Evolutionary conservation across 768 basidiomycete species (phyloP).

Genomic region (Termitomyces sp.): DNA sequence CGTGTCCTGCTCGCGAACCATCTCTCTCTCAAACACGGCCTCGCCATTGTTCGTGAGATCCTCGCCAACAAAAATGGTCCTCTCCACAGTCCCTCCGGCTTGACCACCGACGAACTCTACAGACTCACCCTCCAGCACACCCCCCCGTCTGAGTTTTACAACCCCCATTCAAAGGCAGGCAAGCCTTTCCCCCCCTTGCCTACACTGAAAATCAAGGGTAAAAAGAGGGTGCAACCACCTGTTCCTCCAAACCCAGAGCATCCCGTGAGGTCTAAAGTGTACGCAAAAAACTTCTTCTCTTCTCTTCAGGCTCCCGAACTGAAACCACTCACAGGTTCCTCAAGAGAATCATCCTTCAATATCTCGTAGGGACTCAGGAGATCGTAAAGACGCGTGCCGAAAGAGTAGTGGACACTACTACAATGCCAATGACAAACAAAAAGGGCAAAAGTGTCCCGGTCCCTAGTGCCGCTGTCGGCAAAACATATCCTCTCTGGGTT

Average conservation of each 20-base stretch:
- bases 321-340: conserved; percentile 38
- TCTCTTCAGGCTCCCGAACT: not conserved
- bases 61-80: conserved; percentile 21
- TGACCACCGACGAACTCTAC: conserved; percentile 34
- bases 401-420: conserved; percentile 18
- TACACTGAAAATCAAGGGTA: not conserved
- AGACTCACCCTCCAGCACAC: conserved; percentile 26
- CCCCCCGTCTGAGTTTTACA: conserved; percentile 24
- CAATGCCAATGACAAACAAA: conserved; percentile 11
- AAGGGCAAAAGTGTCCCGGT: conserved; percentile 16
- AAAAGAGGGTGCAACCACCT: conserved; percentile 6
- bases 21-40: conserved; percentile 14
- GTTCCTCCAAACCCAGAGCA: conserved; percentile 37
- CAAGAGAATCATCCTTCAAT: conserved; percentile 45
- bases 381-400: conserved; percentile 37
- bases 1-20: conserved; percentile 9
- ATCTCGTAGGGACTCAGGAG: conserved; percentile 34
- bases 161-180: conserved; percentile 7
- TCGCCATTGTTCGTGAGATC: conserved; percentile 25
- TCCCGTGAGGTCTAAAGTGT: conserved; percentile 52
- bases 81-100: conserved; percentile 13
- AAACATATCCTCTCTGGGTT: conserved; percentile 32
- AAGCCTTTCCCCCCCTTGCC: not conserved
- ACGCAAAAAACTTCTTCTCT: not conserved
- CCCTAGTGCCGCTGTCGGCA: conserved; percentile 3